Evolutionary conservation across 495 filamentous ascomycete genomes (phyloP), one percentile per base, ranked within the genome.

Genomic region (Pseudomonodictys pantanalensis): DNA sequence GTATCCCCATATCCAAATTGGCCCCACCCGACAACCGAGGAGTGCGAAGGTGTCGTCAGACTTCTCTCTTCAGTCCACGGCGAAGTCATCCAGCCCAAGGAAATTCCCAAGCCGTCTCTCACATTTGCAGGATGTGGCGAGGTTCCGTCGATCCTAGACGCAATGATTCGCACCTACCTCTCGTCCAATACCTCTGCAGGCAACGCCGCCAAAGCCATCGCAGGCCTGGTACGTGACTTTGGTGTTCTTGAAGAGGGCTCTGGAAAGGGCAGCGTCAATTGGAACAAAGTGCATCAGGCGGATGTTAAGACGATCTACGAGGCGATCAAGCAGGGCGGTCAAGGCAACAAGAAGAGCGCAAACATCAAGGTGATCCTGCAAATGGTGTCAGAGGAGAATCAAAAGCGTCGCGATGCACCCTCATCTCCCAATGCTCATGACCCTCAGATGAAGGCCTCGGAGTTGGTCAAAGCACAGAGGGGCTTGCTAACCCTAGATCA

Each of bases 131-230:
- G 92, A 1, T 98, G 93, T 64, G 93, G 93, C 12, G 92, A 98
- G 71, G 93, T 97, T 0, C 92, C 92, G 0, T 92, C 86, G 18
- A 84, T 97, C 0, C 78, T 98, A 0, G 93, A 97, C 68, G 93
- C 92, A 0, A 75, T 98, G 0, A 81, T 96, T 22, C 81, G 91
- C 23, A 96, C 91, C 0, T 68, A 86, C 3, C 79, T 96, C 23
- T 95, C 89, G 69, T 88, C 87, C 0, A 83, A 86, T 6, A 93
- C 89, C 0, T 83, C 81, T 0, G 79, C 82, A 52, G 80, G 68
- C 4, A 88, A 90, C 55, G 82, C 88, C 3, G 79, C 84, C 56
- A 74, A 70, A 35, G 87, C 91, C 7, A 86, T 97, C 56, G 73
- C 84, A 57, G 89, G 84, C 1, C 76, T 97, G 1, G 82, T 86